Evolutionary conservation across 192 early-diverging fungal genomes (phyloP).

Genomic region (Rhizophagus prolifer): DNA sequence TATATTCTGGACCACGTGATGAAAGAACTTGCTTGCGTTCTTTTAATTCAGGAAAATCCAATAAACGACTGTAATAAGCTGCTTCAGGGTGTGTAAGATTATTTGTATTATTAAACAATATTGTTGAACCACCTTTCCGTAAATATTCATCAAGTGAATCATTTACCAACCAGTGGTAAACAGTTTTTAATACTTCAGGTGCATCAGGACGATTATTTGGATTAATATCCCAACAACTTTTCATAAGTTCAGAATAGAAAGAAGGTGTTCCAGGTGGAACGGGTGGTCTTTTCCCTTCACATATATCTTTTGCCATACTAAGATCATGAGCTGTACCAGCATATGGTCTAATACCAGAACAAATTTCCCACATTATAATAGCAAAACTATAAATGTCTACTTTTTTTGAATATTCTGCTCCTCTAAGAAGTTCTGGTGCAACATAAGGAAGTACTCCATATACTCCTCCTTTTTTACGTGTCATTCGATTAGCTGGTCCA

Average conservation of each 20-base stretch:
- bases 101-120: neutral
- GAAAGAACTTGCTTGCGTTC: neutral
- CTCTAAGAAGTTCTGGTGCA: slow-evolving; percentile 35
- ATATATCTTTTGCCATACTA: slow-evolving; percentile 33
- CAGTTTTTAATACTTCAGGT: neutral
- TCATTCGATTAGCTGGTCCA: slow-evolving; percentile 32
- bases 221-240: slow-evolving; percentile 43
- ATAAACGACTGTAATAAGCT: slow-evolving; percentile 25
- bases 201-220: slow-evolving; percentile 31
- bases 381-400: slow-evolving; percentile 46
- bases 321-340: slow-evolving; percentile 32
- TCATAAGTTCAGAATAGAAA: slow-evolving; percentile 40
- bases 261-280: slow-evolving; percentile 41
- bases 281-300: slow-evolving; percentile 36
- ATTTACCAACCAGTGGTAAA: slow-evolving; percentile 24
- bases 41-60: slow-evolving; percentile 26
- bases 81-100: slow-evolving; percentile 13
- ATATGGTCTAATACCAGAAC: slow-evolving; percentile 41
- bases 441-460: slow-evolving; percentile 45
- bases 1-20: neutral
- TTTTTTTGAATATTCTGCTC: neutral
- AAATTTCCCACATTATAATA: slow-evolving; percentile 50
- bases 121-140: slow-evolving; percentile 6
- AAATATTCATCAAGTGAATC: slow-evolving; percentile 3
- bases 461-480: neutral